Evolutionary conservation across 2,329 filamentous ascomycete genomes (phyloP).

Genomic region (Ophiostoma quercus): DNA sequence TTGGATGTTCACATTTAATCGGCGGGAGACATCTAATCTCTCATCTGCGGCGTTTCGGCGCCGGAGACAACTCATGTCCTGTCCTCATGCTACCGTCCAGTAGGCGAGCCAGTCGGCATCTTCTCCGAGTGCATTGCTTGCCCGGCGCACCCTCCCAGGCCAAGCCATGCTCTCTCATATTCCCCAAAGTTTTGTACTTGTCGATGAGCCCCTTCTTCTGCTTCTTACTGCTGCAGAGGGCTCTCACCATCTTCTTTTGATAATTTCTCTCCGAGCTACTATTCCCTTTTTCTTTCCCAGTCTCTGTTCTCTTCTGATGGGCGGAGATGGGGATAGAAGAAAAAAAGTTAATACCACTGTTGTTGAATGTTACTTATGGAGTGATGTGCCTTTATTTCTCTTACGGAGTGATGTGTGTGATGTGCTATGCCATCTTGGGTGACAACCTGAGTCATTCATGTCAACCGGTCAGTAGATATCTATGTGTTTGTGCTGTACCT

Average conservation of each 20-base stretch:
- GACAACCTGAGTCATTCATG: no score
- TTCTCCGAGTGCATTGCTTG: neutral
- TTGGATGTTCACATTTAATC: no score
- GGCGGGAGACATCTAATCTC: neutral
- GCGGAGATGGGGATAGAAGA: neutral
- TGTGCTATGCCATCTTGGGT: no score
- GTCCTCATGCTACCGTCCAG: neutral
- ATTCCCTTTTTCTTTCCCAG: neutral
- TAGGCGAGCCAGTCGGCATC: neutral
- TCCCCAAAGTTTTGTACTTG: constrained; percentile 10
- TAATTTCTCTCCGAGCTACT: neutral
- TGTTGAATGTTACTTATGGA: neutral
- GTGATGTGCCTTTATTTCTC: neutral
- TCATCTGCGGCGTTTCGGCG: neutral
- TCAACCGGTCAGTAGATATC: no score
- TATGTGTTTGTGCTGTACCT: neutral
- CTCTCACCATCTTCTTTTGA: neutral
- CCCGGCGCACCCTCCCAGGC: neutral
- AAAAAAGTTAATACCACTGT: constrained; percentile 15
- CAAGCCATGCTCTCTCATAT: constrained; percentile 3
- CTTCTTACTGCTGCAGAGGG: neutral
- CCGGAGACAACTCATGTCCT: neutral
- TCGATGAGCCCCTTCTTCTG: neutral
- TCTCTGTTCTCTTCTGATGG: neutral
- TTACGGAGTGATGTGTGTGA: neutral